A percentile compares a stretch with the other conserved stretches of the same genome.
Evolutionary conservation across 495 filamentous ascomycete species (phyloP).

Genomic region (Aspergillus cristatus): DNA sequence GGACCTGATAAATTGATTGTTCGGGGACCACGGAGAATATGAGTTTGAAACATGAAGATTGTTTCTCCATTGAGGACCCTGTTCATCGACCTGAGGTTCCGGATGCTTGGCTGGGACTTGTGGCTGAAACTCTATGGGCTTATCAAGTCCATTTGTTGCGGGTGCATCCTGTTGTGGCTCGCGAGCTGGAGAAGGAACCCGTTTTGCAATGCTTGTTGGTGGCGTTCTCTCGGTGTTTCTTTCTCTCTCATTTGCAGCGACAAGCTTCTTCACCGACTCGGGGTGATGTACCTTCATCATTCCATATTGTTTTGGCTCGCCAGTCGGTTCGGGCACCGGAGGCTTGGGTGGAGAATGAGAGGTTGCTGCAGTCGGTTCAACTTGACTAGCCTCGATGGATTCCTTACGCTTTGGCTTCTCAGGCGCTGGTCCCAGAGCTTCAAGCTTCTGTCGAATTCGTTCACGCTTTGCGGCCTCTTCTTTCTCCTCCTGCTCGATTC

Average conservation of each 20-base stretch:
- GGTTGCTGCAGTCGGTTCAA: slow-evolving; percentile 15
- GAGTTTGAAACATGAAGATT: slow-evolving; percentile 26
- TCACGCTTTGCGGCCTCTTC: slow-evolving; percentile 74
- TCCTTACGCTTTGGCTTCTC: slow-evolving; percentile 45
- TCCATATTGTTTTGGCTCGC: slow-evolving; percentile 47
- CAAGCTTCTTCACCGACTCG: slow-evolving; percentile 34
- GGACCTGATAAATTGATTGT: slow-evolving; percentile 21
- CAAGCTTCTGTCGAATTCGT: slow-evolving; percentile 75
- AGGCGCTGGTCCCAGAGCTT: slow-evolving; percentile 61
- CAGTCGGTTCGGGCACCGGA: slow-evolving; percentile 41
- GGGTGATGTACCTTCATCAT: slow-evolving; percentile 52
- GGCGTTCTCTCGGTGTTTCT: slow-evolving; percentile 27
- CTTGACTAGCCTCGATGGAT: slow-evolving; percentile 18
- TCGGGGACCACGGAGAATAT: slow-evolving; percentile 32
- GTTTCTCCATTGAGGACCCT: slow-evolving; percentile 28
- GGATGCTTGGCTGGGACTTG: slow-evolving; percentile 9
- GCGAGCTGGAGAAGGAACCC: slow-evolving; percentile 22
- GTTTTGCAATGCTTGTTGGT: slow-evolving; percentile 15
- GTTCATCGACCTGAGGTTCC: slow-evolving; percentile 26
- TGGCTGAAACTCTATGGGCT: slow-evolving; percentile 11
- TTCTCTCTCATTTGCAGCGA: slow-evolving; percentile 30
- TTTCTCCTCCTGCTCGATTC: slow-evolving; percentile 68
- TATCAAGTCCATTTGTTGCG: slow-evolving; percentile 19
- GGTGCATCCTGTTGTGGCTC: slow-evolving; percentile 25
- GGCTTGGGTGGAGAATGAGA: slow-evolving; percentile 43